Evolutionary conservation across 23 red algal genomes (phyloP).

Genomic region (Gracilaria gracilis): DNA sequence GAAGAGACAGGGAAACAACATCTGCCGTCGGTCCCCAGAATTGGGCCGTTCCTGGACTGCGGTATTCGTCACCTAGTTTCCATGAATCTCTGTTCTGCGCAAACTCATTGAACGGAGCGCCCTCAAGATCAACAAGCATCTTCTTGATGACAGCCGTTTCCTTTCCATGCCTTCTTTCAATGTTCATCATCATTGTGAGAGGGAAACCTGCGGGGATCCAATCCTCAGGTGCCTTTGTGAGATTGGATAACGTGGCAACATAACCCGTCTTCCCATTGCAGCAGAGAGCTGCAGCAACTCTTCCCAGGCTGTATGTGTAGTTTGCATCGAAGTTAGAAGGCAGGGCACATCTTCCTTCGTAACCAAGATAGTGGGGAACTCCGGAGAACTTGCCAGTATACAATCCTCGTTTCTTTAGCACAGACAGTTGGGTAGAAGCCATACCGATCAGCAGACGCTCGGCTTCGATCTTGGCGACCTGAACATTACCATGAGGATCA

Average conservation of each 20-base stretch:
- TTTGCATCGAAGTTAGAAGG: slow-evolving; percentile 97
- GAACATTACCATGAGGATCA: slow-evolving; percentile 98
- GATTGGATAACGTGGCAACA: slow-evolving; percentile 77
- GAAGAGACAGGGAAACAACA: slow-evolving; percentile 59
- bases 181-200: slow-evolving; percentile 99
- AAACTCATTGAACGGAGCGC: slow-evolving; percentile 84
- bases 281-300: slow-evolving; percentile 87
- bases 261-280: slow-evolving; percentile 85
- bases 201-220: slow-evolving; percentile 93
- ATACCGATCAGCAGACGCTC: slow-evolving; percentile 94
- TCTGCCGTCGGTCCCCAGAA: slow-evolving; percentile 84
- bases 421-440: slow-evolving; percentile 69
- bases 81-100: slow-evolving; percentile 74
- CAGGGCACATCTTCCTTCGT: slow-evolving; percentile 92
- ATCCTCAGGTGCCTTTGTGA: slow-evolving; percentile 82
- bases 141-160: slow-evolving; percentile 94
- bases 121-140: slow-evolving; percentile 84
- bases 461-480: slow-evolving; percentile 95
- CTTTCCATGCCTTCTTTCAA: slow-evolving; percentile 94
- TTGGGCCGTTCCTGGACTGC: slow-evolving; percentile 91
- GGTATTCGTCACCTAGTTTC: slow-evolving; percentile 87
- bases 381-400: slow-evolving; percentile 79
- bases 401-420: slow-evolving; percentile 75
- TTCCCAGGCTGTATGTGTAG: slow-evolving; percentile 94
- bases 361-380: slow-evolving; percentile 92